Evolutionary conservation across 2,329 filamentous ascomycete species (phyloP), one percentile per base, ranked within the genome.

Genomic region (Aureobasidium sp.): DNA sequence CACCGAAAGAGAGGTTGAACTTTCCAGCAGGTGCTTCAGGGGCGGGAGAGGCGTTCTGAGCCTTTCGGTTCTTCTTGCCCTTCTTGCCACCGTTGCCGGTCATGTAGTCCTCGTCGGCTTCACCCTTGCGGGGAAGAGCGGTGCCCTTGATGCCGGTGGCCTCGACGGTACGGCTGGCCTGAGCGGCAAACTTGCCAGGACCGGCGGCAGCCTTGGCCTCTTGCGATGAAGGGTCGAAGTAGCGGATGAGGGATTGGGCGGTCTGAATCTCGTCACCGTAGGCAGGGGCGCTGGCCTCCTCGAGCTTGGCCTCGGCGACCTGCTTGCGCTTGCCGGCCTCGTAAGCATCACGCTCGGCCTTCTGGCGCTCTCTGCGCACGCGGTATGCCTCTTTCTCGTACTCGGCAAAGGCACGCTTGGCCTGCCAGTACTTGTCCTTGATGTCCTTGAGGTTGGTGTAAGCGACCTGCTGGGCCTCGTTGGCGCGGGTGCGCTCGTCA

Each of bases 191-290:
- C 71, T 88, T 87, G 73, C 86, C 87, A 66, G 86, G 81, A 49
- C 75, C 74, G 21, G 73, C 66, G 2, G 71, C 83, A 79, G 88
- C 90, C 77, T 88, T 90, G 72, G 82, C 80, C 36, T 80, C 76
- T 32, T 78, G 74, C 41, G 79, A 77, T 63, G 85, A 83, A 2
- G 93, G 93, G 75, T 97, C 92, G 68, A 97, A 93, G 82, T 93
- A 93, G 68, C 87, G 86, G 68, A 97, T 89, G 49, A 99, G 82
- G 73, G 86, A 89, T 78, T 94, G 90, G 65, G 91, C 90, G 59
- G 88, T 88, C 69, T 91, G 84, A 71, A 99, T 96, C 79, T 99
- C 91, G 69, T 97, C 91, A 50, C 90, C 82, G 80, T 91, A 99
- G 58, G 94, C 94, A 16, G 88, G 91, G 69, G 90, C 87, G 72